Conservation (phyloP, 495 filamentous ascomycete genomes). For the Penicillium flavigenum region DNA sequence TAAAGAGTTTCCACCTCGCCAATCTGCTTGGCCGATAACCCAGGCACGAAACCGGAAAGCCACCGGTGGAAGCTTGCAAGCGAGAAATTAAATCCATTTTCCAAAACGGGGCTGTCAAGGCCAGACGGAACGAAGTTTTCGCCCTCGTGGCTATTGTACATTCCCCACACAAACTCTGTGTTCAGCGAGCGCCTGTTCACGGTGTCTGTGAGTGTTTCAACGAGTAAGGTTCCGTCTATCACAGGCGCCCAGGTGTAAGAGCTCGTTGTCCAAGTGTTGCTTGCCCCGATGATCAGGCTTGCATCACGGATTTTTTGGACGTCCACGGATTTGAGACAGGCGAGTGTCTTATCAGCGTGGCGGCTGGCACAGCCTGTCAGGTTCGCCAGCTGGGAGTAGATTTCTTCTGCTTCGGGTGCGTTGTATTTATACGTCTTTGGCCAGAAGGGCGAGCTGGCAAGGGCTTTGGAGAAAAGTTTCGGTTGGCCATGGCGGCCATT, state of each 20-base stretch:
- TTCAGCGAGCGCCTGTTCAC: constrained; percentile 40
- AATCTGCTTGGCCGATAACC: constrained; percentile 40
- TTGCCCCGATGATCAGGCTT: constrained; percentile 41
- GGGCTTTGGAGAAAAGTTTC: constrained; percentile 50
- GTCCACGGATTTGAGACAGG: constrained; percentile 51
- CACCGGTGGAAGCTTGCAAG: constrained; percentile 47
- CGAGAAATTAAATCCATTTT: constrained; percentile 47
- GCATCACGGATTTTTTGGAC: constrained; percentile 51
- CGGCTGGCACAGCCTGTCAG: constrained; percentile 45
- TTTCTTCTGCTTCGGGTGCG: constrained; percentile 46
- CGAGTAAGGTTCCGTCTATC: constrained; percentile 55
- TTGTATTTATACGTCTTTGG: constrained; percentile 56
- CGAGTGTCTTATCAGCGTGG: constrained; percentile 34
- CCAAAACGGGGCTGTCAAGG: constrained; percentile 30
- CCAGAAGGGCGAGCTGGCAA: constrained; percentile 63
- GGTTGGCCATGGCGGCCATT: constrained; percentile 38
- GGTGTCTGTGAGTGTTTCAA: constrained; percentile 44
- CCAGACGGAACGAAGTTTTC: constrained; percentile 58
- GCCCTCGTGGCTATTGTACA: constrained; percentile 62
- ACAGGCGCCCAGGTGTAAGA: constrained; percentile 61
- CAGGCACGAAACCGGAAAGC: constrained; percentile 53
- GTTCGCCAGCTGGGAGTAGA: constrained; percentile 46
- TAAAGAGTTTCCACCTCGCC: constrained; percentile 40
- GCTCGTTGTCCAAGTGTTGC: constrained; percentile 51
- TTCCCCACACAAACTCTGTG: constrained; percentile 47